These are phyloP conservation scores for Rosa persica DNA, from an alignment of 306 rosid genomes.

Conservation along the genomic window DNA sequence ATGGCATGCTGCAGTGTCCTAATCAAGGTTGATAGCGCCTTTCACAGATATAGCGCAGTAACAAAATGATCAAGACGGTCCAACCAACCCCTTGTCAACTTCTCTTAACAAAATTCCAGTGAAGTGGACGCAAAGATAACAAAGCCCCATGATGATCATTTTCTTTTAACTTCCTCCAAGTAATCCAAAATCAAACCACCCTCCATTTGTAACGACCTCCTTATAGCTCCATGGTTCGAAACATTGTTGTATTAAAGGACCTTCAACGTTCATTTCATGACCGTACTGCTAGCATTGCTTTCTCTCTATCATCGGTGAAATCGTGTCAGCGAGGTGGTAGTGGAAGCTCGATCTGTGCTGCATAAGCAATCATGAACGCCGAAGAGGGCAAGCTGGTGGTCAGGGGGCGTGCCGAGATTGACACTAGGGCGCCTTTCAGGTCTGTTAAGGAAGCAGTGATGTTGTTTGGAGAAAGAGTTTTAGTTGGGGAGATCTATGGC, in stretches of 20 bases:
- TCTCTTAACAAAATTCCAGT: slow-evolving; percentile 80
- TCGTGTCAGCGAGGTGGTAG: not conserved
- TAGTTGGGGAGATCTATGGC: slow-evolving; percentile 79
- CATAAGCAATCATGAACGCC: slow-evolving; percentile 34
- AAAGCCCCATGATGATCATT: slow-evolving; percentile 29
- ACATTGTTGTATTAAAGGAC: slow-evolving; percentile 33
- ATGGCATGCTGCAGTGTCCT: slow-evolving; percentile 37
- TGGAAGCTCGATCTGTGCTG: not conserved
- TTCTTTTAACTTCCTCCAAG: slow-evolving; percentile 34
- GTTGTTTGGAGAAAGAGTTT: slow-evolving; percentile 83
- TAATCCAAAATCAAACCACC: slow-evolving; percentile 31
- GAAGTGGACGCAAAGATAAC: slow-evolving; percentile 95
- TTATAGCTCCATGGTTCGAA: not conserved
- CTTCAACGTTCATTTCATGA: not conserved
- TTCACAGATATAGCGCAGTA: slow-evolving; percentile 34
- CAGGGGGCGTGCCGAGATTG: slow-evolving; percentile 74
- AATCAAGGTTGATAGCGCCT: slow-evolving; percentile 26
- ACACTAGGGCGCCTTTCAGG: slow-evolving; percentile 75
- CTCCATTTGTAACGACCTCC: slow-evolving; percentile 40
- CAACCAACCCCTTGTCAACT: slow-evolving; percentile 74
- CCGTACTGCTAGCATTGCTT: not conserved
- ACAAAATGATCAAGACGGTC: slow-evolving; percentile 54
- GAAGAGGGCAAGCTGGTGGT: slow-evolving; percentile 30
- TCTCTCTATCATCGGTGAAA: not conserved
- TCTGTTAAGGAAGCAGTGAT: slow-evolving; percentile 86